phyloP scores from a whole-genome alignment of 2,329 filamentous ascomycete genomes.

The Epichloe amarillans region DNA sequence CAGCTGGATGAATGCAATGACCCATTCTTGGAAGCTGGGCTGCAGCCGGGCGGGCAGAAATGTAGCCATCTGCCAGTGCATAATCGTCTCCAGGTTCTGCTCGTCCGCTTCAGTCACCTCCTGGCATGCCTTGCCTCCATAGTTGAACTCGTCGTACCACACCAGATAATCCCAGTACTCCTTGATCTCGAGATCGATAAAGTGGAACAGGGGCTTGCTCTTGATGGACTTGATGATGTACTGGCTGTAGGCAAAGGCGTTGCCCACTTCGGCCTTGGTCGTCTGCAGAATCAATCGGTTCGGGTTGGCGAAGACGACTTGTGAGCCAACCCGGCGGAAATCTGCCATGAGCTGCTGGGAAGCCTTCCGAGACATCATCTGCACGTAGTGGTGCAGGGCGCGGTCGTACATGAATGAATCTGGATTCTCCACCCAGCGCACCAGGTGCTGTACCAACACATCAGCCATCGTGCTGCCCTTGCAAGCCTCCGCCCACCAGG shows the following conservation, averaged over 20 bases:
- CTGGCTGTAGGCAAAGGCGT: constrained; percentile 90
- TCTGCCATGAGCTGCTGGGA: constrained; percentile 95
- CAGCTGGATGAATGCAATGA: constrained; percentile 85
- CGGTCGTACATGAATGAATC: constrained; percentile 92
- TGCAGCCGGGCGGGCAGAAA: constrained; percentile 76
- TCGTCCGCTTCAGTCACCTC: constrained; percentile 61
- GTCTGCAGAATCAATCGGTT: constrained; percentile 88
- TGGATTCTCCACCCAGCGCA: constrained; percentile 92
- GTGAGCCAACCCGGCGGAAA: constrained; percentile 86
- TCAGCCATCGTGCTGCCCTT: constrained; percentile 89
- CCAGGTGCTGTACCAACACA: constrained; percentile 90
- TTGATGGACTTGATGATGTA: constrained; percentile 98
- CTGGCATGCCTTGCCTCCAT: constrained; percentile 83
- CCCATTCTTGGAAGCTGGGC: constrained; percentile 77
- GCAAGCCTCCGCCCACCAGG: constrained; percentile 95
- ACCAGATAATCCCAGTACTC: constrained; percentile 99
- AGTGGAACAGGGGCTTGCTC: constrained; percentile 90
- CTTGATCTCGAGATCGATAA: constrained; percentile 91
- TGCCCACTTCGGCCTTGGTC: constrained; percentile 90
- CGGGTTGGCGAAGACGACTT: constrained; percentile 87
- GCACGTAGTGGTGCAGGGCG: constrained; percentile 90
- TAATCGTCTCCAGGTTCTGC: constrained; percentile 77
- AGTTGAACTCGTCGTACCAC: constrained; percentile 99
- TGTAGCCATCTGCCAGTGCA: constrained; percentile 95
- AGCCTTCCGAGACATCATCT: constrained; percentile 96